Conservation (phyloP, 1,284 basidiomycete genomes). For the Mycena citricolor region DNA sequence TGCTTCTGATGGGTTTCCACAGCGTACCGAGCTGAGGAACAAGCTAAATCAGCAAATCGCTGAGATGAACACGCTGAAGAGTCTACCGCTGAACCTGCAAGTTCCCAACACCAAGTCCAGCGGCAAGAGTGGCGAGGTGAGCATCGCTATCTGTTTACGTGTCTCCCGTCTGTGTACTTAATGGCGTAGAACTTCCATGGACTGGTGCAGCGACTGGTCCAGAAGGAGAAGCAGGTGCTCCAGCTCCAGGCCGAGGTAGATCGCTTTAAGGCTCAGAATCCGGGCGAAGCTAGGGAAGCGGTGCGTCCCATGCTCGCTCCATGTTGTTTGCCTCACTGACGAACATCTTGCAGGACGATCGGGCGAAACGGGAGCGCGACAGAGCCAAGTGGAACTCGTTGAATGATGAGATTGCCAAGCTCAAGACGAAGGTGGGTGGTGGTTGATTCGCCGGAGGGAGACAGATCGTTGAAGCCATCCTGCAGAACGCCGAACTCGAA, state of each 20-base stretch:
- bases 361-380: constrained; percentile 75
- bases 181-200: constrained; percentile 74
- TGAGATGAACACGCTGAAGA: constrained; percentile 65
- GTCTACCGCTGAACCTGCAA: constrained; percentile 45
- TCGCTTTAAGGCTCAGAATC: constrained; percentile 55
- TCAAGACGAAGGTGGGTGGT: constrained; percentile 62
- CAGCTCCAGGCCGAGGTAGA: constrained; percentile 76
- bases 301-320: constrained; percentile 42
- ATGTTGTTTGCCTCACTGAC: constrained; percentile 1
- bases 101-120: constrained; percentile 35
- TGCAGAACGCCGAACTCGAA: constrained; percentile 58
- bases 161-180: neutral
- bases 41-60: constrained; percentile 61
- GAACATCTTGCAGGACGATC: constrained; percentile 59
- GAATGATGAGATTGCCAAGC: constrained; percentile 73
- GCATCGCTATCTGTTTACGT: constrained; percentile 7
- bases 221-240: constrained; percentile 83
- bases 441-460: constrained; percentile 31
- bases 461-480: neutral
- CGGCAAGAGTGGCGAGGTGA: constrained; percentile 54
- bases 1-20: neutral
- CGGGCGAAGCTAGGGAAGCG: constrained; percentile 53
- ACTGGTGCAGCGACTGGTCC: constrained; percentile 77
- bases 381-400: constrained; percentile 72
- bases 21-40: constrained; percentile 54